Conservation (phyloP, 805 yeast genomes). For the Candida chauliodis region DNA sequence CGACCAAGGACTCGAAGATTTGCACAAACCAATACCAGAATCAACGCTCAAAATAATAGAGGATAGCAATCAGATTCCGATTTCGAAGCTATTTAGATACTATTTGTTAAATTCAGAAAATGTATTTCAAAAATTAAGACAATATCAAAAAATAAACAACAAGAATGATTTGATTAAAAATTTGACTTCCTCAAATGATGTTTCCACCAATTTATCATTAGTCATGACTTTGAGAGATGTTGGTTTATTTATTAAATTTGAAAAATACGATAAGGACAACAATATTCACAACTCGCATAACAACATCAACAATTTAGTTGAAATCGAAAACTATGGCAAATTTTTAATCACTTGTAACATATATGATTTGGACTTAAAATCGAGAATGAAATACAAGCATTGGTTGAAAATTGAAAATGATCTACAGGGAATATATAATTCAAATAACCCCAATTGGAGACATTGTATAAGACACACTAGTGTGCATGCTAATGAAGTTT, state of each 20-base stretch:
- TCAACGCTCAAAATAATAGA: conserved; percentile 18
- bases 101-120: conserved; percentile 26
- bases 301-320: conserved; percentile 23
- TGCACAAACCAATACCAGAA: conserved; percentile 20
- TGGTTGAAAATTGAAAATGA: conserved; percentile 45
- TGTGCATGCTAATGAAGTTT: too few species aligned
- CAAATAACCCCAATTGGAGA: conserved; percentile 27
- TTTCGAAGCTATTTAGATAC: conserved; percentile 26
- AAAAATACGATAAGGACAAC: conserved; percentile 23
- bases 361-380: conserved; percentile 50
- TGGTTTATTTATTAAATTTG: conserved; percentile 45
- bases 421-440: conserved; percentile 30
- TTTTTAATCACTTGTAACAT: conserved; percentile 35
- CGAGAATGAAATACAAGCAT: conserved; percentile 37
- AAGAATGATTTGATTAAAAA: conserved; percentile 30
- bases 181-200: conserved; percentile 32
- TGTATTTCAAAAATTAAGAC: conserved; percentile 31
- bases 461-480: conserved; percentile 17
- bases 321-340: conserved; percentile 20
- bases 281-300: conserved; percentile 28
- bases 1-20: conserved; percentile 31
- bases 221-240: conserved; percentile 59
- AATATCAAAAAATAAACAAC: conserved; percentile 31
- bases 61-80: conserved; percentile 18
- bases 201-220: conserved; percentile 35